These are phyloP conservation scores for Didymosphaeria variabile DNA, from an alignment of 2,329 filamentous ascomycete genomes.

Conservation along the genomic window DNA sequence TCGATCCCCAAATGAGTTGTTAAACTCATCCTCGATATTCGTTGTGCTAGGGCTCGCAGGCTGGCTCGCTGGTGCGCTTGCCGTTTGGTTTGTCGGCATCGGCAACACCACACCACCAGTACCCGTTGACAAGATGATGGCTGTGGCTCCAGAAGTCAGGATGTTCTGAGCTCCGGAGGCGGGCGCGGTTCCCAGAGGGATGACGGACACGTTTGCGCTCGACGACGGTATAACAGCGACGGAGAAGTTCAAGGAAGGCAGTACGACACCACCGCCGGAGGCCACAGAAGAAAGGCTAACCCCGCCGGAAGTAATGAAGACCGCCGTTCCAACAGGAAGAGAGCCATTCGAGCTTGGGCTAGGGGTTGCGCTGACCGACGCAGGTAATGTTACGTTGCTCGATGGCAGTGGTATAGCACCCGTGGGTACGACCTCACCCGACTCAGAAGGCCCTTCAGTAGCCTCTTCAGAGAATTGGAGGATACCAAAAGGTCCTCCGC, in stretches of 20 bases:
- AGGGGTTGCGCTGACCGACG: slow-evolving; percentile 15
- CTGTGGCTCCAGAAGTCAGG: slow-evolving; percentile 16
- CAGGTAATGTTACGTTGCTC: slow-evolving; percentile 7
- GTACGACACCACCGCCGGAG: slow-evolving; percentile 20
- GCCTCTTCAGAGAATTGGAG: slow-evolving; percentile 4
- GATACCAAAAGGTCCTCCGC: background rate
- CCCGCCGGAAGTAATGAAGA: slow-evolving; percentile 12
- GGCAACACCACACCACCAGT: slow-evolving; percentile 8
- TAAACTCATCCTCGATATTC: slow-evolving; percentile 4
- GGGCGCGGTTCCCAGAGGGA: slow-evolving; percentile 7
- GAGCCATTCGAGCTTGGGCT: slow-evolving; percentile 17
- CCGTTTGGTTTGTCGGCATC: slow-evolving; percentile 16
- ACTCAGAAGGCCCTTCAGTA: slow-evolving; percentile 15
- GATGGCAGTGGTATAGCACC: slow-evolving; percentile 13
- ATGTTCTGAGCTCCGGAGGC: slow-evolving; percentile 19
- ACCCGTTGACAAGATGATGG: slow-evolving; percentile 15
- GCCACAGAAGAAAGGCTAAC: slow-evolving; percentile 18
- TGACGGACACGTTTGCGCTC: too few relatives aligned
- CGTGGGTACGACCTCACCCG: slow-evolving; percentile 1
- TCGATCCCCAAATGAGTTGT: slow-evolving; percentile 14
- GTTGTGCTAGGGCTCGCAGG: slow-evolving; percentile 11
- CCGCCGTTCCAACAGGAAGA: slow-evolving; percentile 17
- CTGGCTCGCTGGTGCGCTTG: slow-evolving; percentile 18
- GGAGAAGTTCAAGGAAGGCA: slow-evolving; percentile 18
- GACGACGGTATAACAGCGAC: too few relatives aligned